phyloP scores from a whole-genome alignment of 345 rosid species.

The Salix dunnii region DNA sequence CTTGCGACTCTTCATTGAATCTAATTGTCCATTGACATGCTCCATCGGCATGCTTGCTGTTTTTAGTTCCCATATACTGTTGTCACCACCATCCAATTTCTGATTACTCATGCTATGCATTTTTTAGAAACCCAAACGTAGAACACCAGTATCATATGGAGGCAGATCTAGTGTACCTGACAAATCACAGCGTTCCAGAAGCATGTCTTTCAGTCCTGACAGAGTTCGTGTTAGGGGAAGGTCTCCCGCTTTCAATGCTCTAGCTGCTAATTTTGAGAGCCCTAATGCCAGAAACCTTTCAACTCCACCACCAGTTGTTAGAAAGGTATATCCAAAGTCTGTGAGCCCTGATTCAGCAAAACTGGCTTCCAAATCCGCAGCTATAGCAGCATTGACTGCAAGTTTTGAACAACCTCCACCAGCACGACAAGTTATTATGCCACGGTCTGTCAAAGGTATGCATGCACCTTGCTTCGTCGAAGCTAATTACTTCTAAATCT shows the following conservation, averaged over 20 bases:
- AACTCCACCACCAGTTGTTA: constrained; percentile 93
- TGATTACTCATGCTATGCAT: constrained; percentile 8
- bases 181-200: constrained; percentile 92
- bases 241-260: constrained; percentile 96
- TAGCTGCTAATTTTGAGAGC: constrained; percentile 94
- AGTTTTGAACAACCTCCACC: constrained; percentile 67
- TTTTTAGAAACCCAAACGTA: constrained; percentile 84
- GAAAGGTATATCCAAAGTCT: constrained; percentile 93
- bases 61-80: not conserved
- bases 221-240: constrained; percentile 97
- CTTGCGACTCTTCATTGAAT: not conserved
- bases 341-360: constrained; percentile 68
- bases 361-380: constrained; percentile 54
- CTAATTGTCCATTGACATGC: not conserved
- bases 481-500: not conserved
- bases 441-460: constrained; percentile 70
- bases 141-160: constrained; percentile 67
- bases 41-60: not conserved
- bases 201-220: constrained; percentile 94
- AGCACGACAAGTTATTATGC: constrained; percentile 61
- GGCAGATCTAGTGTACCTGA: constrained; percentile 89
- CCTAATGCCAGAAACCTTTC: constrained; percentile 77
- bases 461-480: constrained; percentile 6
- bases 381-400: constrained; percentile 66
- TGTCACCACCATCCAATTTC: not conserved